A percentile compares a stretch with the other conserved stretches of the same genome.
Conservation (phyloP, 202 grass and related monocot species). For the Carex sylvatica region DNA sequence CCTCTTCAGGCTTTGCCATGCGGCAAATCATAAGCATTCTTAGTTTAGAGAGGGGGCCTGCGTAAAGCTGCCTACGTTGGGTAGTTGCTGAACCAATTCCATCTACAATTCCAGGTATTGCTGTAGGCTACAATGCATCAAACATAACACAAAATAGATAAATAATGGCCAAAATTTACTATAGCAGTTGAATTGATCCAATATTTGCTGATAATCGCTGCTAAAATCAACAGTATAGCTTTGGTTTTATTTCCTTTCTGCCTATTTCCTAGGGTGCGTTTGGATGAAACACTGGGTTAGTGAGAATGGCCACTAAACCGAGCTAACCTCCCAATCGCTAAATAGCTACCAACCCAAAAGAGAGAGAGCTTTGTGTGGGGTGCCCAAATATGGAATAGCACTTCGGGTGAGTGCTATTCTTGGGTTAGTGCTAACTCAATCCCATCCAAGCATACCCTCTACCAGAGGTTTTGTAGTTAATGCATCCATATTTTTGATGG, state of each 20-base stretch:
- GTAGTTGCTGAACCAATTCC: conserved; percentile 56
- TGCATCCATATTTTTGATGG: neutral
- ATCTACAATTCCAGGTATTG: conserved; percentile 77
- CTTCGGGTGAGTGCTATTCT: too few relatives aligned
- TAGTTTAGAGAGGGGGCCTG: conserved; percentile 80
- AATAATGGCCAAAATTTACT: neutral
- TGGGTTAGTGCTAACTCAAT: too few relatives aligned
- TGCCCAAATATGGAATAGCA: too few relatives aligned
- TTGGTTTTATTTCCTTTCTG: neutral
- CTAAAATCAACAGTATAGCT: neutral
- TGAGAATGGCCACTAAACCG: too few relatives aligned
- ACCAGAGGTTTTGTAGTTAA: neutral
- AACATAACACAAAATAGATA: neutral
- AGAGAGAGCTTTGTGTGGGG: too few relatives aligned
- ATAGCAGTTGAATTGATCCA: neutral
- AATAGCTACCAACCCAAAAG: too few relatives aligned
- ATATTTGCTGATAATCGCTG: too few relatives aligned
- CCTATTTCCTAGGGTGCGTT: neutral
- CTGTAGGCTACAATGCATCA: conserved; percentile 36
- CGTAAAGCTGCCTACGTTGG: conserved; percentile 88
- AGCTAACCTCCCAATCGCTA: too few relatives aligned
- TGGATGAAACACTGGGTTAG: too few relatives aligned
- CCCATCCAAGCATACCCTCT: too few relatives aligned
- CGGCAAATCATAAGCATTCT: conserved; percentile 96
- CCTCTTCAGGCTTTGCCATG: conserved; percentile 99